These are phyloP conservation scores for Beauveria bassiana DNA, from an alignment of 2,329 filamentous ascomycete species.

Conservation along the genomic window DNA sequence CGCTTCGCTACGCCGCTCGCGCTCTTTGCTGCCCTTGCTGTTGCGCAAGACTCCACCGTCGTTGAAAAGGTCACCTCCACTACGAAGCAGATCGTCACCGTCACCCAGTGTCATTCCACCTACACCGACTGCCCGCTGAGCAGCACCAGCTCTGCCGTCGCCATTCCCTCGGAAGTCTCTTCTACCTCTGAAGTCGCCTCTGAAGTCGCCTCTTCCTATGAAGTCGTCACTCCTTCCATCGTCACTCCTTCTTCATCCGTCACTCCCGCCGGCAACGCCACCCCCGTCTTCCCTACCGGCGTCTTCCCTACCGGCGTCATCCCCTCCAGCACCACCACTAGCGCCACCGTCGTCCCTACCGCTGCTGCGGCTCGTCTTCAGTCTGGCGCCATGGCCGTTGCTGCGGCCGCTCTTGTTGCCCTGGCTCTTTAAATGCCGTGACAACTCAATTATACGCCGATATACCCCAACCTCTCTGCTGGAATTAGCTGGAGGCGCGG, in stretches of 20 bases:
- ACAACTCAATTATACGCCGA: too few species aligned
- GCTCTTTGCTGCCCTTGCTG: constrained; percentile 33
- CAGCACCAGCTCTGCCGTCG: constrained; percentile 12
- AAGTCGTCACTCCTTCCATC: background rate
- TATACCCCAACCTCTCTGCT: background rate
- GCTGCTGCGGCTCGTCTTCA: constrained; percentile 28
- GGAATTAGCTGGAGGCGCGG: background rate
- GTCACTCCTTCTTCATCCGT: background rate
- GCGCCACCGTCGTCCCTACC: constrained; percentile 20
- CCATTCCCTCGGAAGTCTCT: constrained; percentile 10
- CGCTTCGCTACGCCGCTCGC: constrained; percentile 36
- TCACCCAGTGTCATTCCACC: constrained; percentile 39
- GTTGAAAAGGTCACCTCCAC: constrained; percentile 38
- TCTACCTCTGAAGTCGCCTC: background rate
- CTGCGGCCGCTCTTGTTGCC: constrained; percentile 14
- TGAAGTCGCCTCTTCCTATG: background rate
- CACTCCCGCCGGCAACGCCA: background rate
- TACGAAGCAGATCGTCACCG: constrained; percentile 35
- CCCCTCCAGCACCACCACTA: background rate
- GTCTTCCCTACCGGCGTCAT: constrained; percentile 6
- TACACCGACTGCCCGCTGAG: constrained; percentile 35
- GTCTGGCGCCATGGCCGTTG: constrained; percentile 31
- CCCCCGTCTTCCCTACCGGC: constrained; percentile 11
- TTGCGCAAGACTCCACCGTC: constrained; percentile 25
- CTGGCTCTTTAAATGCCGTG: constrained; percentile 3